phyloP scores from a whole-genome alignment of 106 monocot species.

The Dendrobium catenatum region DNA sequence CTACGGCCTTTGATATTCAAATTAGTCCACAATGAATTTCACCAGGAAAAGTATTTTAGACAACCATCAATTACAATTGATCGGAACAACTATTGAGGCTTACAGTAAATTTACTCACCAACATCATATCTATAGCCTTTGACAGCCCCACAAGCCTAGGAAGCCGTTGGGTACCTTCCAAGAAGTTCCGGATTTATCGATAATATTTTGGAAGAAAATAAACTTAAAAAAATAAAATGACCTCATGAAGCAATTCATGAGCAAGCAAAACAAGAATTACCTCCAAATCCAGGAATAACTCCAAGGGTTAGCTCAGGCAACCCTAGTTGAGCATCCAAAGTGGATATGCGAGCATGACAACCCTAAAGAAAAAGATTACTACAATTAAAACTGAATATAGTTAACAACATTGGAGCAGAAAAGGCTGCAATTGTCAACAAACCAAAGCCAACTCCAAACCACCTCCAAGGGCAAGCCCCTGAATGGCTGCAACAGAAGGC shows the following conservation, averaged over 20 bases:
- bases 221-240: not conserved
- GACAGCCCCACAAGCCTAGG: conserved; percentile 85
- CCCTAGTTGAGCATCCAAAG: conserved; percentile 83
- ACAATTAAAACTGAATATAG: not conserved
- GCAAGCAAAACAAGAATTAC: conserved; percentile 28
- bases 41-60: not conserved
- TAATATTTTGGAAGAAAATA: not conserved
- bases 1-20: not conserved
- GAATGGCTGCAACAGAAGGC: conserved; percentile 95
- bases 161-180: conserved; percentile 88
- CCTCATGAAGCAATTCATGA: not conserved
- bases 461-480: conserved; percentile 93
- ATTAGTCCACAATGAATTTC: not conserved
- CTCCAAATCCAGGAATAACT: conserved; percentile 97
- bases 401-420: not conserved
- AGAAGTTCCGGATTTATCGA: conserved; percentile 8
- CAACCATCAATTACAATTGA: not conserved
- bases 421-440: conserved; percentile 13
- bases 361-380: conserved; percentile 36
- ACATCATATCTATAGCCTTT: conserved; percentile 92
- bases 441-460: conserved; percentile 94
- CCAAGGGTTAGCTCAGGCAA: conserved; percentile 93
- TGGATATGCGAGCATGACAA: conserved; percentile 92
- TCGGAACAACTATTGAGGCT: not conserved
- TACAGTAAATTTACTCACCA: conserved; percentile 39